A percentile compares a stretch with the other conserved stretches of the same genome.
phyloP scores from a whole-genome alignment of 768 basidiomycete species.

The Tremella yokohamensis region DNA sequence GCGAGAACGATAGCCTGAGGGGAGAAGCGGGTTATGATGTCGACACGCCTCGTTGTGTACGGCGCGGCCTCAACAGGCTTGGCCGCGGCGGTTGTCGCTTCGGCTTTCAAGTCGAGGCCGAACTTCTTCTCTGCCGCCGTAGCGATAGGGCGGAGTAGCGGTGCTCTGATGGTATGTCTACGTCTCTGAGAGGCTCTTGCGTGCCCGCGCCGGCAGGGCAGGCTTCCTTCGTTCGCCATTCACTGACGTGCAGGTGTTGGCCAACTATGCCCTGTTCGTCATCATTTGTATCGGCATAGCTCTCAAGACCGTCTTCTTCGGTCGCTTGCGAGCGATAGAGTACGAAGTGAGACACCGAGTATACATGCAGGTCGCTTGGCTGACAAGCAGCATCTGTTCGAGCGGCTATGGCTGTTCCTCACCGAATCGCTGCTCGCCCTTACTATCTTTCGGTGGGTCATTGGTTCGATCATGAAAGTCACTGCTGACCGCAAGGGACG shows the following conservation, averaged over 20 bases:
- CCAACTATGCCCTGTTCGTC: conserved; percentile 80
- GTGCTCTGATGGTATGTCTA: conserved; percentile 78
- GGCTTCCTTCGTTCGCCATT: too few species aligned
- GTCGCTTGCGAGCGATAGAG: conserved; percentile 77
- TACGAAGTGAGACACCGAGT: conserved; percentile 71
- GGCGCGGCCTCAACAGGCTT: conserved; percentile 64
- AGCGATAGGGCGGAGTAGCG: conserved; percentile 84
- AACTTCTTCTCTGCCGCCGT: conserved; percentile 95
- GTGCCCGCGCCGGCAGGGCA: too few species aligned
- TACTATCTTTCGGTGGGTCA: conserved; percentile 74
- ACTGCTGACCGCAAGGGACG: conserved; percentile 33
- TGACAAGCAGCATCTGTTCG: conserved; percentile 76
- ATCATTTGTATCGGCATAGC: conserved; percentile 71
- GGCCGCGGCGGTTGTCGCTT: conserved; percentile 68
- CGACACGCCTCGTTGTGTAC: conserved; percentile 61
- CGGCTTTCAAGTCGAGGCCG: conserved; percentile 74
- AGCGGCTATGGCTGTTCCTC: conserved; percentile 94
- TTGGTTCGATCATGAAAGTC: background rate
- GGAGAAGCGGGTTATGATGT: conserved; percentile 15
- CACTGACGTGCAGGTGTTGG: conserved; percentile 65
- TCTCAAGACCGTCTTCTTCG: conserved; percentile 86
- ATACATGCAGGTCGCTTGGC: conserved; percentile 1
- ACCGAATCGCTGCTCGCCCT: conserved; percentile 94
- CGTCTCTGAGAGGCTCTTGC: background rate
- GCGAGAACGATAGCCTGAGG: too few species aligned